Evolutionary conservation across 495 filamentous ascomycete genomes (phyloP), one percentile per base, ranked within the genome.

Genomic region (Filosporella fistucella): DNA sequence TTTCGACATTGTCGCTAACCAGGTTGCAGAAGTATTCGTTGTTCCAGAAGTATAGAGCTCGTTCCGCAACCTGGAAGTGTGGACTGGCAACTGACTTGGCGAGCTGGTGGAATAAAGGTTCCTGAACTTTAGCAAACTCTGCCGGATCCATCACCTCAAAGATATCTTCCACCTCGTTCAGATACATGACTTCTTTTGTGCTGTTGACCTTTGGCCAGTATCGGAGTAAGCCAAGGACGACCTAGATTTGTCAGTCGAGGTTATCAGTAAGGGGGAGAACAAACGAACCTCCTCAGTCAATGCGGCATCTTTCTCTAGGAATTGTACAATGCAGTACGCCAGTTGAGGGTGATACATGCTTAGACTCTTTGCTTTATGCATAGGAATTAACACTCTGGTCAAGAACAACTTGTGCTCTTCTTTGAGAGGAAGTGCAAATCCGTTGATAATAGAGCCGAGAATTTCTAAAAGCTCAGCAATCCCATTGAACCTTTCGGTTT

Each of bases 11-110:
- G 65, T 99, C 93, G 74, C 91, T 96, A 44, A 99, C 93, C 45
- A 99, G 72, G 61, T 99, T 99, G 74, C 93, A 99, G 72, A 99
- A 99, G 59, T 99, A 99, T 63, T 99, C 93, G 62, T 99, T 99
- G 68, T 99, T 99, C 93, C 93, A 99, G 74, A 97, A 99, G 70
- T 99, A 99, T 20, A 99, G 80, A 2, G 94, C 93, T 55, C 93
- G 80, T 63, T 99, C 93, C 25, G 93, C 93, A 34, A 98, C 93
- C 78, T 99, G 93, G 70, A 99, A 99, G 70, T 99, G 93, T 16
- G 93, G 93, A 55, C 94, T 97, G 18, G 93, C 93, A 28, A 99
- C 93, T 16, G 91, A 96, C 66, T 97, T 97, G 20, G 93, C 91
- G 43, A 99, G 75, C 62, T 99, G 93, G 54, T 93, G 85, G 74